Base-by-base conservation (phyloP, 176 grass and related monocot genomes). In the Oryza longistaminata region DNA sequence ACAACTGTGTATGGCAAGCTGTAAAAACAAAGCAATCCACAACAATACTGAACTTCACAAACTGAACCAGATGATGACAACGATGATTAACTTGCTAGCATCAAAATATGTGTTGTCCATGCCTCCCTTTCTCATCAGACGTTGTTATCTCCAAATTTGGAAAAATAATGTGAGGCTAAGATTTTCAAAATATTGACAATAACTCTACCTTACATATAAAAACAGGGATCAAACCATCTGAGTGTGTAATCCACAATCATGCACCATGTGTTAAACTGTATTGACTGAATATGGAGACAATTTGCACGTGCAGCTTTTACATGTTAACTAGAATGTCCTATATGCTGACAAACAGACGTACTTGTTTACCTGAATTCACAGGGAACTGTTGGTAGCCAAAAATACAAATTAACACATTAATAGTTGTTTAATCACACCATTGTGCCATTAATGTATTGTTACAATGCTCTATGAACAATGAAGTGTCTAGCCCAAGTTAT, bases 121-220 rank as follows among this genome's bases (percentile, higher is more conserved):
- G 42, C 12, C 13, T 80, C 87, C 16, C 8, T 80, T 75, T 74
- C 10, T 37, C 76, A 85, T 61, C 27, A 40, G 21, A 70, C 39
- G 4, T 31, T 68, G 52, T 3, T 12, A 60, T 35, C 74, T 8
- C 22, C n/a, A 70, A 42, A 85, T 60, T 44, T 31, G 9, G 49
- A 25, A 73, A 53, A 45, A 46, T 68, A 69, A 44, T 17, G 49
- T 71, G 8, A 78, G 21, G 21, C 16, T 69, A 71, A 24, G 24
- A 76, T 52, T 77, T 82, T 21, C 19, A 34, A 35, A 33, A 44
- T 81, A 1, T 10, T 74, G 40, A 7, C 71, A 79, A 45, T 45
- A 78, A 19, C 37, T 15, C 3, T 11, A 43, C 13, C n/a, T 45
- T 19, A 66, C 33, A 2, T 43, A 48, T 43, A 8, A 40, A n/a